These are phyloP conservation scores for Suillus paluster DNA, from an alignment of 768 basidiomycete species.

Conservation along the genomic window DNA sequence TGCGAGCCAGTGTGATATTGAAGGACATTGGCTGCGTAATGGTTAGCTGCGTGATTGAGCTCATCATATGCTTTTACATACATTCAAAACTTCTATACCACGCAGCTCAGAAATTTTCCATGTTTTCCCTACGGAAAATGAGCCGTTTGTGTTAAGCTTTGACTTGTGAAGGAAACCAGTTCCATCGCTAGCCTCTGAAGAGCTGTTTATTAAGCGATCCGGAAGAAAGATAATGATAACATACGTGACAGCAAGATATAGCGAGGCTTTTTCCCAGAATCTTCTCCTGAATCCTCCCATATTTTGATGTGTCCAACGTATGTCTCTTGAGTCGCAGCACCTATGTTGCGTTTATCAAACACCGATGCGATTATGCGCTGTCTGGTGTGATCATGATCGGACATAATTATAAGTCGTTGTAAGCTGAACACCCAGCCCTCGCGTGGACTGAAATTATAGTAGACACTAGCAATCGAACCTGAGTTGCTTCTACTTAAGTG, in stretches of 20 bases:
- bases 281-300: constrained; percentile 84
- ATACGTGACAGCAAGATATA: constrained; percentile 91
- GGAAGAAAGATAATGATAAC: constrained; percentile 36
- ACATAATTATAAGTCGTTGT: constrained; percentile 27
- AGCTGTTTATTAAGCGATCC: constrained; percentile 12
- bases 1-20: constrained; percentile 85
- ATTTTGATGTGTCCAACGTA: constrained; percentile 93
- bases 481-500: no score
- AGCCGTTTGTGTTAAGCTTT: constrained; percentile 91
- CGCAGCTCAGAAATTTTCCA: constrained; percentile 88
- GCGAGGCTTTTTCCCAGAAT: constrained; percentile 78
- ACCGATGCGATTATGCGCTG: constrained; percentile 83
- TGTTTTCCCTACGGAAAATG: constrained; percentile 97
- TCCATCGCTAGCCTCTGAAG: constrained; percentile 61
- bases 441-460: neutral
- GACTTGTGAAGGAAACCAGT: constrained; percentile 91
- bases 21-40: constrained; percentile 60
- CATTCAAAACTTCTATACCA: constrained; percentile 74
- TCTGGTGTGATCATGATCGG: constrained; percentile 54
- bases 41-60: constrained; percentile 24
- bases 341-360: constrained; percentile 73
- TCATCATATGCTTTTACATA: constrained; percentile 42
- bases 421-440: neutral
- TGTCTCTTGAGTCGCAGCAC: constrained; percentile 69
- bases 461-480: neutral